These are phyloP conservation scores for Hypomyces perniciosus DNA, from an alignment of 2,329 filamentous ascomycete species.

Conservation along the genomic window DNA sequence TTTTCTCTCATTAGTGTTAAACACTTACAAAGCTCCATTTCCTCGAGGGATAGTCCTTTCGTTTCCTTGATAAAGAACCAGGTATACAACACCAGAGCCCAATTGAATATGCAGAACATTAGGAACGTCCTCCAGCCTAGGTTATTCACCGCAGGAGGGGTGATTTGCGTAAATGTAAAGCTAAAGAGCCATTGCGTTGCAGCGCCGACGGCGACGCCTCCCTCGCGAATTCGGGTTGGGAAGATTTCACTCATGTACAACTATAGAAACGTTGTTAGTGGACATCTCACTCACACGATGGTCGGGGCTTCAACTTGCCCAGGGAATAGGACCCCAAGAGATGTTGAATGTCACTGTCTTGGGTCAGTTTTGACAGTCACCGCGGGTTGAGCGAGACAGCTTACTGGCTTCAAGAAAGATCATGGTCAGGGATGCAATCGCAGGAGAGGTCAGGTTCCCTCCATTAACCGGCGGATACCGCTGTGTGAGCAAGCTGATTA, in stretches of 20 bases:
- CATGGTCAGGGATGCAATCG: slow-evolving; percentile 44
- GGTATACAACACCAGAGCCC: slow-evolving; percentile 8
- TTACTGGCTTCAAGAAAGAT: slow-evolving; percentile 42
- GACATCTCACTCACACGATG: neutral
- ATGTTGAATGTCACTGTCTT: slow-evolving; percentile 38
- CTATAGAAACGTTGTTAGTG: neutral
- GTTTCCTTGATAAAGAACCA: slow-evolving; percentile 16
- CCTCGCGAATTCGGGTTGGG: slow-evolving; percentile 43
- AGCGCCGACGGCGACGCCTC: slow-evolving; percentile 43
- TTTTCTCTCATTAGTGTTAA: neutral
- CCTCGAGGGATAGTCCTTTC: slow-evolving; percentile 21
- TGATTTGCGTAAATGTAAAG: slow-evolving; percentile 43
- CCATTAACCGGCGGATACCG: slow-evolving; percentile 34
- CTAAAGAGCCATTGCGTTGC: slow-evolving; percentile 47
- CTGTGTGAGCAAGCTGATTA: slow-evolving; percentile 42
- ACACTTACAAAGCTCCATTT: slow-evolving; percentile 20
- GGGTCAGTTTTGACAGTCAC: neutral
- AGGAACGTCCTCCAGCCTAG: slow-evolving; percentile 44
- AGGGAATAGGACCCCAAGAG: slow-evolving; percentile 47
- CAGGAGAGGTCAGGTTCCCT: slow-evolving; percentile 28
- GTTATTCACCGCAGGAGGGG: slow-evolving; percentile 41
- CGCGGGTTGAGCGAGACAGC: neutral
- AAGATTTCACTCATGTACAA: slow-evolving; percentile 47
- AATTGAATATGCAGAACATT: slow-evolving; percentile 33
- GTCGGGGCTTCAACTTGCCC: slow-evolving; percentile 23